A percentile compares a stretch with the other conserved stretches of the same genome.
These are phyloP conservation scores for Trichoderma endophyticum DNA, from an alignment of 2,329 filamentous ascomycete genomes.

Conservation along the genomic window DNA sequence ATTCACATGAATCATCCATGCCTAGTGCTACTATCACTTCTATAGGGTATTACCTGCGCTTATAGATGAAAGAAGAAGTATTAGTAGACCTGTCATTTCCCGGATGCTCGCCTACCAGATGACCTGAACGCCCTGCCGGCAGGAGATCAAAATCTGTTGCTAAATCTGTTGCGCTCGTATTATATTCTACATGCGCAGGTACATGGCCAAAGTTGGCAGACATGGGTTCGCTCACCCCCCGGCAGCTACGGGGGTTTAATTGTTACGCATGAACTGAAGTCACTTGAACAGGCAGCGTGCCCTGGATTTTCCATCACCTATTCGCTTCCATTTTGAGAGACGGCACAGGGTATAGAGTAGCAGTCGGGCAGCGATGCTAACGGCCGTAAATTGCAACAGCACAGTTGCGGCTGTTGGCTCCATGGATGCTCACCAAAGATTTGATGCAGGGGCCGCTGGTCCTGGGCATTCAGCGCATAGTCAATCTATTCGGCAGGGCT, in stretches of 20 bases:
- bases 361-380: neutral
- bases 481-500: neutral
- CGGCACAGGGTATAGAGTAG: neutral
- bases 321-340: neutral
- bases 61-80: neutral
- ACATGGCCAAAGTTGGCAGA: neutral
- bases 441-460: neutral
- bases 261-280: constrained; percentile 18
- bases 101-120: neutral
- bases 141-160: neutral
- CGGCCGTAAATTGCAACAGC: neutral
- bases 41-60: neutral
- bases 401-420: neutral
- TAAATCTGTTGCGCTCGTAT: neutral
- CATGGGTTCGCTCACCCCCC: neutral
- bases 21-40: too few relatives aligned
- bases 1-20: neutral
- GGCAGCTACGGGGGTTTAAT: neutral
- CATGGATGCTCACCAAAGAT: neutral
- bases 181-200: neutral
- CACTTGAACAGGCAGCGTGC: constrained; percentile 8
- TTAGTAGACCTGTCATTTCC: neutral
- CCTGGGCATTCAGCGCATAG: neutral
- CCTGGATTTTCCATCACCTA: neutral
- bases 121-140: neutral